phyloP scores from a whole-genome alignment of 805 yeast species.

The Ogataea saltuana region DNA sequence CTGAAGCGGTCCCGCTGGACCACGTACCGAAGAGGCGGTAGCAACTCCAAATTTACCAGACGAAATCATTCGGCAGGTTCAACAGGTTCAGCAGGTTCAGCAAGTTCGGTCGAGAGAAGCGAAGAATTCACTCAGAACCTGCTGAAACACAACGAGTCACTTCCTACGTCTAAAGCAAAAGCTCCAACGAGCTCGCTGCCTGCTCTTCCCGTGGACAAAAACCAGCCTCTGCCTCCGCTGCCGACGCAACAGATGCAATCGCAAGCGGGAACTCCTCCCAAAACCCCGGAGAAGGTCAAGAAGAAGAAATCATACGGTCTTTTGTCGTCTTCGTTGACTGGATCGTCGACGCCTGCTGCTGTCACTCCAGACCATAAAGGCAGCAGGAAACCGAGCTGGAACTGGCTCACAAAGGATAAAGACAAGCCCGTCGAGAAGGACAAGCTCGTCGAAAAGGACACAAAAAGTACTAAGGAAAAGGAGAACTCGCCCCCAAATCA shows the following conservation, averaged over 20 bases:
- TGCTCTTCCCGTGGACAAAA: constrained; percentile 3
- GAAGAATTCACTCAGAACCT: constrained; percentile 17
- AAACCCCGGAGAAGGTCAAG: constrained; percentile 11
- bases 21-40: constrained; percentile 45
- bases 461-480: constrained; percentile 6
- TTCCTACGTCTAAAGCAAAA: constrained; percentile 13
- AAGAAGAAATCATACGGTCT: constrained; percentile 9
- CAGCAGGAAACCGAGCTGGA: constrained; percentile 21
- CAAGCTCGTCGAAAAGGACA: neutral
- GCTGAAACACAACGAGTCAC: constrained; percentile 2
- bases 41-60: constrained; percentile 9
- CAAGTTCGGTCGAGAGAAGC: constrained; percentile 3
- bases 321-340: neutral
- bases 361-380: too few relatives aligned
- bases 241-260: constrained; percentile 3
- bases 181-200: constrained; percentile 20
- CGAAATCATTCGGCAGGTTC: constrained; percentile 11
- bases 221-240: constrained; percentile 15
- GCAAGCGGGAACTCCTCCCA: constrained; percentile 11
- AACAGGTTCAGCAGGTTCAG: neutral
- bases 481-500: constrained; percentile 26
- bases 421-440: too few relatives aligned
- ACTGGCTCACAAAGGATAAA: constrained; percentile 21
- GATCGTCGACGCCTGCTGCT: too few relatives aligned
- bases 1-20: constrained; percentile 51